Base-by-base conservation (phyloP, 108 stramenopile species). In the Seminavis robusta region DNA sequence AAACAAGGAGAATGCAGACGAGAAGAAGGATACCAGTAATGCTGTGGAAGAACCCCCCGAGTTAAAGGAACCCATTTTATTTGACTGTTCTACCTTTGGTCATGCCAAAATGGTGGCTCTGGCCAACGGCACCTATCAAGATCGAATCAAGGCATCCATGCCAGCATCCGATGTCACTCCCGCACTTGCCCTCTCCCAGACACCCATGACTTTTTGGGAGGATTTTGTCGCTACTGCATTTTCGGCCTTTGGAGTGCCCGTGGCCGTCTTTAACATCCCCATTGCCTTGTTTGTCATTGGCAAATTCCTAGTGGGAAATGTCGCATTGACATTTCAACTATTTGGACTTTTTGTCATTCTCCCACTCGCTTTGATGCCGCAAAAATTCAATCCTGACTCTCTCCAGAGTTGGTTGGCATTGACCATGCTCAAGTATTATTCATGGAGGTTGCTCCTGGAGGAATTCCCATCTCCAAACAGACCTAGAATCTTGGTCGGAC, bases 231-330 rank as follows among this genome's bases (percentile, higher is more conserved):
- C 43, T 15, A 20, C 65, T 1, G 8, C 62, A 3, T 70, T 76
- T 58, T 29, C 70, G 27, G 64, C 64, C 10, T 70, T 65, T 45
- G 64, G 63, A 9, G 69, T 70, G 11, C 75, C 75, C 37, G 66
- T 66, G 44, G 68, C 69, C 25, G 49, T 66, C 38, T 65, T 76
- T 36, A 66, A 59, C 6, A 56, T 76, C 37, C 75, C 75, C 5
- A 33, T 47, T 0, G 28, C 58, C 19, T 39, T 61, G 4, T 59
- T 27, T 37, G 37, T 76, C 21, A 46, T 76, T 17, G 75, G 75
- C 8, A 54, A 59, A 24, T 76, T 70, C 29, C 30, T 70, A 5
- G 47, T 76, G 8, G 69, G 75, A 1, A 58, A 62, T 23, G 49
- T 76, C 30, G n/a, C 8, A n/a, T 7, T 29, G 52, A 50, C 75